These are phyloP conservation scores for Passiflora organensis DNA, from an alignment of 345 rosid genomes.

Conservation along the genomic window DNA sequence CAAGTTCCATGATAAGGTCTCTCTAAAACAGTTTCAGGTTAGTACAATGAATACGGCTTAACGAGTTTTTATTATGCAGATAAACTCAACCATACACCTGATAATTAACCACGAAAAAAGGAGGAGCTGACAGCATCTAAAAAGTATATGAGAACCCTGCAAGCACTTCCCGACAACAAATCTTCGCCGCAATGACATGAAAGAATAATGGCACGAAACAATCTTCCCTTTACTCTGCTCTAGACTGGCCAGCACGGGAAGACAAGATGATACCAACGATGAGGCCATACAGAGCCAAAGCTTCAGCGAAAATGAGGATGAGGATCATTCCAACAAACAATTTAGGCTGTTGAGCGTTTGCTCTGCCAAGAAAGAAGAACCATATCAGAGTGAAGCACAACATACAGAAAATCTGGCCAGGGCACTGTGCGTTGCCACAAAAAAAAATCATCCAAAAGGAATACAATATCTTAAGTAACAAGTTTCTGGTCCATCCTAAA, in stretches of 20 bases:
- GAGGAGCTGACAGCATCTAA: slow-evolving; percentile 16
- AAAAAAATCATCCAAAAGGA: too few species aligned
- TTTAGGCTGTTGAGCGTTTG: slow-evolving; percentile 91
- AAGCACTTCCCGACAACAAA: slow-evolving; percentile 14
- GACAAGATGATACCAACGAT: slow-evolving; percentile 92
- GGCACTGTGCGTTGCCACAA: not conserved
- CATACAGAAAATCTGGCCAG: not conserved
- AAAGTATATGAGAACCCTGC: slow-evolving; percentile 12
- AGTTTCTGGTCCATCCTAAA: too few species aligned
- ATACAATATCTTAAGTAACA: too few species aligned
- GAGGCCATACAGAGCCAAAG: slow-evolving; percentile 78
- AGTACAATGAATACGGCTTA: slow-evolving; percentile 15
- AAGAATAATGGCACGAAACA: slow-evolving; percentile 15
- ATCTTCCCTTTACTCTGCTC: slow-evolving; percentile 56
- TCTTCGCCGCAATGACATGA: slow-evolving; percentile 6
- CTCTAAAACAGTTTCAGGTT: too few species aligned
- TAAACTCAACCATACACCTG: slow-evolving; percentile 16
- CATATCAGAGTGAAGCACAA: not conserved
- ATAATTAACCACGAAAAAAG: slow-evolving; percentile 16
- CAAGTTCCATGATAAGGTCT: slow-evolving; percentile 5
- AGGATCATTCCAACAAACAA: slow-evolving; percentile 93
- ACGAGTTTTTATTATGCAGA: slow-evolving; percentile 24
- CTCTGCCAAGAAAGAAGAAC: slow-evolving; percentile 36
- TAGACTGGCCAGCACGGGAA: slow-evolving; percentile 90
- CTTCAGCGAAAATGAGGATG: slow-evolving; percentile 88